Percentiles rank a stretch among this genome's conserved stretches.
Evolutionary conservation across 768 basidiomycete species (phyloP).

Genomic region (Pulveroboletus sp.): DNA sequence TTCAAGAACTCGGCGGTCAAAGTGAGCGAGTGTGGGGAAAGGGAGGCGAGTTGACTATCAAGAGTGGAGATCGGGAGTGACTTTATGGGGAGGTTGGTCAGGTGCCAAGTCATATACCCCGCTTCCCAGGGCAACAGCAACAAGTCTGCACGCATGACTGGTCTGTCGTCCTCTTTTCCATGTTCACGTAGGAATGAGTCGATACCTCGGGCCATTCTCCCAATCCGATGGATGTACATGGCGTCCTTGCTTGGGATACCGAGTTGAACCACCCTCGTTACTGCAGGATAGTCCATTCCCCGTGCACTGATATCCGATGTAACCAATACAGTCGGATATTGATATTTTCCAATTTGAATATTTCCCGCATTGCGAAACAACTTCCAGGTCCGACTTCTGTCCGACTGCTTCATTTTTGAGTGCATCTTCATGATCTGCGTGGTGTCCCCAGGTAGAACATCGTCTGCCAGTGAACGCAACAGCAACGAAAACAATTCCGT

Average conservation of each 20-base stretch:
- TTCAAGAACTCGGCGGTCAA: conserved; percentile 24
- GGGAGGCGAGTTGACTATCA: conserved; percentile 8
- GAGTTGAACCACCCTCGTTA: conserved; percentile 88
- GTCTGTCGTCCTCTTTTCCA: not conserved
- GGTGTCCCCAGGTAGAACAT: conserved; percentile 46
- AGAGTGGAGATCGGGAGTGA: conserved; percentile 36
- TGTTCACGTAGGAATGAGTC: conserved; percentile 36
- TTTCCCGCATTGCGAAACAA: conserved; percentile 10
- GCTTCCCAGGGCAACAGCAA: conserved; percentile 78
- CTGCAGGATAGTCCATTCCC: conserved; percentile 84
- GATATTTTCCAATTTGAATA: conserved; percentile 27
- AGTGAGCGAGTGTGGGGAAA: conserved; percentile 9
- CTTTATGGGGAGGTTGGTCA: conserved; percentile 67
- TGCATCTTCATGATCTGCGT: conserved; percentile 77
- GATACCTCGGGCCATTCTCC: conserved; percentile 74
- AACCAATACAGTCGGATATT: conserved; percentile 56
- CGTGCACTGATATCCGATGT: conserved; percentile 88
- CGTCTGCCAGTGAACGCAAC: conserved; percentile 44
- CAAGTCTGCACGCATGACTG: conserved; percentile 59
- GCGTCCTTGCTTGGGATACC: conserved; percentile 69
- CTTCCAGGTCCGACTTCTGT: conserved; percentile 24
- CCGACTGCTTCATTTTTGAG: conserved; percentile 48
- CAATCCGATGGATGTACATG: conserved; percentile 82
- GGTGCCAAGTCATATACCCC: conserved; percentile 56
- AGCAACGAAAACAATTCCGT: conserved; percentile 70